Evolutionary conservation across 306 rosid species (phyloP).

Genomic region (Dalbergia cultrata): DNA sequence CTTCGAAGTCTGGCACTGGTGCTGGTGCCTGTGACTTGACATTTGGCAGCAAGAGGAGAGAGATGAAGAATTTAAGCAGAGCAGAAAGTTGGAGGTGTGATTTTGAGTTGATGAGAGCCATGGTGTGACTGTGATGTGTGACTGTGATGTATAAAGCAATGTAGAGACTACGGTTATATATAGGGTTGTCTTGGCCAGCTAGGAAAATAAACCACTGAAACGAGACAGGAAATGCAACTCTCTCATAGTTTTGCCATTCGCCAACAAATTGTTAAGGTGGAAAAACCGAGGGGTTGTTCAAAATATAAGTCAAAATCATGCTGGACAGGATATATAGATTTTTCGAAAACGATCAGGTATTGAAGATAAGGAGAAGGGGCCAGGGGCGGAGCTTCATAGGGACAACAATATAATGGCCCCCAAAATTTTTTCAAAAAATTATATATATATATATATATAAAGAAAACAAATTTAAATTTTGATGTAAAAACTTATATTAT

Average conservation of each 20-base stretch:
- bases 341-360: neutral
- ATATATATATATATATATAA: too few species aligned
- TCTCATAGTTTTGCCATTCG: neutral
- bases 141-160: neutral
- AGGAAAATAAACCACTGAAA: constrained; percentile 9
- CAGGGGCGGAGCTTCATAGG: too few species aligned
- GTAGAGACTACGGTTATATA: neutral
- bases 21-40: constrained; percentile 13
- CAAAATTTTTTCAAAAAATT: too few species aligned
- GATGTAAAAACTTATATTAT: too few species aligned
- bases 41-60: constrained; percentile 40
- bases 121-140: constrained; percentile 23
- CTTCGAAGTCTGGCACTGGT: neutral
- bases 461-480: too few species aligned
- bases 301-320: neutral
- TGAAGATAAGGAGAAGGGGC: neutral
- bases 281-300: constrained; percentile 8
- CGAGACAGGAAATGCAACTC: constrained; percentile 7
- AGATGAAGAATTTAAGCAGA: constrained; percentile 13
- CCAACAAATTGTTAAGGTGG: constrained; percentile 12
- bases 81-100: neutral
- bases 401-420: too few species aligned
- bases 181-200: constrained; percentile 8
- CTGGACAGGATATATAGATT: neutral
- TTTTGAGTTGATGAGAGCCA: constrained; percentile 25